Base-by-base conservation (phyloP, 805 yeast species). In the Grigorovia jiainica region DNA sequence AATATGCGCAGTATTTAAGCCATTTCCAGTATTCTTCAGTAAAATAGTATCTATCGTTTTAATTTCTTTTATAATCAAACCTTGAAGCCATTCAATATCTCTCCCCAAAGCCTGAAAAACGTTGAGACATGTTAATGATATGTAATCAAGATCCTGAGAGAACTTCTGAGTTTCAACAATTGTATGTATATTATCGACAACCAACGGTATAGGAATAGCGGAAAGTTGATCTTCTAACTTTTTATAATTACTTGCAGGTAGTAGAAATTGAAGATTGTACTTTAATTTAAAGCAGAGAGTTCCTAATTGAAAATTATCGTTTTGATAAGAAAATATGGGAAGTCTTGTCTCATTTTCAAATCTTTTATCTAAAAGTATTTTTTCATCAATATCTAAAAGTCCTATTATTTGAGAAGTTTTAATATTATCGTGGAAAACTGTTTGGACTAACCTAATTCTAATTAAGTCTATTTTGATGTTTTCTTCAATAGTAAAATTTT, bases 31-130 rank as follows among this genome's bases (percentile, higher is more conserved):
- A 41, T 52, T 57, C 41, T 47, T 52, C 1, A 52, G 31, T 25
- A 54, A 46, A 5, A 52, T 44, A 2, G 42, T 40, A 23, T 60
- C 60, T 5, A 61, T 45, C n/a, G 58, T 58, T 23, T 65, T 60
- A 35, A 87, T 66, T 57, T 87, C 97, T 16, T 65, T 68, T 27
- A 79, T 79, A 60, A 85, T 77, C 43, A 89, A 63, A 0, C 78
- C 70, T 43, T 72, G 70, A 48, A 90, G 76, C 89, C 94, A 87
- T 16, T 73, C 76, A 34, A 78, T 75, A 49, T 83, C 92, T 38
- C 68, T 68, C 7, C 77, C 76, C 31, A 82, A 64, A 16, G 85
- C 71, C 55, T 85, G 90, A 55, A 82, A 86, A 13, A 86, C 73
- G 52, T 85, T 89, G 40, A 86, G 61, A 43, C 85, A 67, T 32